Conservation (phyloP, 1,284 basidiomycete species). For the Trametes versicolor region DNA sequence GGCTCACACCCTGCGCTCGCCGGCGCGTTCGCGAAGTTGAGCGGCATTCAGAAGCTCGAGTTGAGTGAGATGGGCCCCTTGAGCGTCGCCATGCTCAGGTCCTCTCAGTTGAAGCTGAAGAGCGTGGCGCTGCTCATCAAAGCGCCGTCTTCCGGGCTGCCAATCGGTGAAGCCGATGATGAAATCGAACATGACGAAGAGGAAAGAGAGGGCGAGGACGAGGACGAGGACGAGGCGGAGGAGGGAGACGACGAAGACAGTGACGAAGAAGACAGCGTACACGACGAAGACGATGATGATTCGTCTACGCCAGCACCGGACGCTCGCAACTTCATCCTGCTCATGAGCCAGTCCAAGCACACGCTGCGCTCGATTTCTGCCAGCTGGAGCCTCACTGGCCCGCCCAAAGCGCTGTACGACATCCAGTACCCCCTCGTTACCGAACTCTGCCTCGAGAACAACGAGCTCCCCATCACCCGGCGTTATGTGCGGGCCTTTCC, state of each 20-base stretch:
- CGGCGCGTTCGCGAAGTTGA: neutral
- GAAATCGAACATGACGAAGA: neutral
- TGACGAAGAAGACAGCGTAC: neutral
- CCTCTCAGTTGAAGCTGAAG: neutral
- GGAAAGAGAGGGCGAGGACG: neutral
- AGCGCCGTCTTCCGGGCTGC: neutral
- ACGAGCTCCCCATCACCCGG: neutral
- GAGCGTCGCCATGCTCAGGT: neutral
- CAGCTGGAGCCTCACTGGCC: neutral
- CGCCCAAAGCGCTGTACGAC: neutral
- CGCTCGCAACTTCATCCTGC: neutral
- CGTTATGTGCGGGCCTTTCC: conserved; percentile 6
- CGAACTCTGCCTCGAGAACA: neutral
- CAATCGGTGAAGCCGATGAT: neutral
- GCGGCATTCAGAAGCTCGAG: neutral
- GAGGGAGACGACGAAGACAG: neutral
- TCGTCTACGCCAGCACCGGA: neutral
- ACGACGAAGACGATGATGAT: neutral
- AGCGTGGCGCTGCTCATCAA: neutral
- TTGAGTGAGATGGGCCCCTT: neutral
- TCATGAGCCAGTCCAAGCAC: neutral
- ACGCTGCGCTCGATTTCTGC: neutral
- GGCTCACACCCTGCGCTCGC: neutral
- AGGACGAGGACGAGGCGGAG: neutral
- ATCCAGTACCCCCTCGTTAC: neutral